phyloP scores from a whole-genome alignment of 2,329 filamentous ascomycete genomes.

The Pseudogymnoascus sp. region DNA sequence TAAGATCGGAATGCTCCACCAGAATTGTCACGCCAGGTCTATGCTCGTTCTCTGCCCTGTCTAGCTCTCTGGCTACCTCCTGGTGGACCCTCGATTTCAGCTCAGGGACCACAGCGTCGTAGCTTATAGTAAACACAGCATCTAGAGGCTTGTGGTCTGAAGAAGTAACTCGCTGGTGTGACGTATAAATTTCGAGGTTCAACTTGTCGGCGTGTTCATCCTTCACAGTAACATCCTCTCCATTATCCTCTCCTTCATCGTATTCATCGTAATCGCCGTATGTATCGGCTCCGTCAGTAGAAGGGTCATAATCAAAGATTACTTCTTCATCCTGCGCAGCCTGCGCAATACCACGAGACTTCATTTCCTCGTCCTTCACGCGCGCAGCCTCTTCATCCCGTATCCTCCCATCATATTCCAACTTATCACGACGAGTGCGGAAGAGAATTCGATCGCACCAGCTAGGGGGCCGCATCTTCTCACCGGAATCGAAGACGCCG shows the following conservation, averaged over 20 bases:
- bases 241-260: conserved; percentile 31
- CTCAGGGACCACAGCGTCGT: conserved; percentile 78
- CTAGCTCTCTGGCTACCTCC: conserved; percentile 80
- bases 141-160: conserved; percentile 93
- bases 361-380: conserved; percentile 78
- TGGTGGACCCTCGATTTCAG: conserved; percentile 76
- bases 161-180: conserved; percentile 81
- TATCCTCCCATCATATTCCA: conserved; percentile 54
- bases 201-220: conserved; percentile 50
- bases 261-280: conserved; percentile 41
- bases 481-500: conserved; percentile 86
- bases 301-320: conserved; percentile 84
- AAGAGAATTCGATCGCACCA: conserved; percentile 96
- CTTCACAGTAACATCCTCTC: conserved; percentile 45
- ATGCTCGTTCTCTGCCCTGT: conserved; percentile 85
- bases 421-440: conserved; percentile 63
- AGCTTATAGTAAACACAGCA: conserved; percentile 74
- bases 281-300: conserved; percentile 58
- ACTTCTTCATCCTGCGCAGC: conserved; percentile 71
- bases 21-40: conserved; percentile 76
- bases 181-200: conserved; percentile 61
- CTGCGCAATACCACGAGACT: conserved; percentile 64
- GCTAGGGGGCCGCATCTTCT: conserved; percentile 85
- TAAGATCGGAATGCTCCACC: conserved; percentile 51
- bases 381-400: conserved; percentile 59